Percentiles rank a stretch among this genome's conserved stretches.
Conservation (phyloP, 2,329 filamentous ascomycete genomes). For the Clarireedia sp. region DNA sequence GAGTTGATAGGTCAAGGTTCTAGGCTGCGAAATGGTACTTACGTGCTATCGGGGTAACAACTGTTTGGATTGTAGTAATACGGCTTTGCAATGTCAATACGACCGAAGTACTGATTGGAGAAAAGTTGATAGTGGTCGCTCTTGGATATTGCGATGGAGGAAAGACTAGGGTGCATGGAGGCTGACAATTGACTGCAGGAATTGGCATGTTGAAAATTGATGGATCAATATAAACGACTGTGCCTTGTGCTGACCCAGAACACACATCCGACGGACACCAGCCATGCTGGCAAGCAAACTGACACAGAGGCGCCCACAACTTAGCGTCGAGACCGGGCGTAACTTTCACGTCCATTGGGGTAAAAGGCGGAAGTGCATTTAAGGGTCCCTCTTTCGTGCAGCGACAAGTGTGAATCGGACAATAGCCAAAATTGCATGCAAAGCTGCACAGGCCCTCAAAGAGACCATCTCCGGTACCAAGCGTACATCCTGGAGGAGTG, state of each 20-base stretch:
- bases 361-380: background rate
- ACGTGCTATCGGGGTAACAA: background rate
- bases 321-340: background rate
- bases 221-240: background rate
- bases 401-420: background rate
- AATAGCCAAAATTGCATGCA: constrained; percentile 3
- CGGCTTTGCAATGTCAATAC: background rate
- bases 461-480: background rate
- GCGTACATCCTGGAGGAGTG: background rate
- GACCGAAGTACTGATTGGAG: background rate
- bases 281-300: background rate
- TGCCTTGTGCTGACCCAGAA: background rate
- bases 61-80: background rate
- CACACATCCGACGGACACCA: background rate
- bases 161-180: background rate
- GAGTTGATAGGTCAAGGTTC: no score
- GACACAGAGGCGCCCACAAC: background rate
- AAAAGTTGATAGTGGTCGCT: background rate
- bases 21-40: no score
- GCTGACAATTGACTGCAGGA: background rate
- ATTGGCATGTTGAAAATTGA: background rate
- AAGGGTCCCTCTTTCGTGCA: background rate
- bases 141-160: background rate
- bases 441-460: background rate
- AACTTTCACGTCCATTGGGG: background rate